A percentile compares a stretch with the other conserved stretches of the same genome.
phyloP scores from a whole-genome alignment of 108 stramenopile species.

The Pseudonitzschia multistriata region DNA sequence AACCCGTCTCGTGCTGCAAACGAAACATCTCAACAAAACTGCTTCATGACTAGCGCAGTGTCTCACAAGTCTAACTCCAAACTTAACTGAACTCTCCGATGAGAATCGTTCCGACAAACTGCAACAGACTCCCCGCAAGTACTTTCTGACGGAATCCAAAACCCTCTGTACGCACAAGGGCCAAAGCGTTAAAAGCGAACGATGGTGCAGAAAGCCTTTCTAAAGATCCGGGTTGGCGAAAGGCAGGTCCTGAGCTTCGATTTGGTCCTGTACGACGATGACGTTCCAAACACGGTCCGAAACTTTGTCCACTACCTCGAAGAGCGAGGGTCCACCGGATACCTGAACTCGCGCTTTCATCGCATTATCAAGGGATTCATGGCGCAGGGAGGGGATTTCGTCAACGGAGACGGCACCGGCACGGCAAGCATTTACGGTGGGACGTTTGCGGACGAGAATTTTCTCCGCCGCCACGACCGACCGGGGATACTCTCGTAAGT shows the following conservation, averaged over 20 bases:
- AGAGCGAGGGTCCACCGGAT: slow-evolving; percentile 17
- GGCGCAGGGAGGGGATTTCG: slow-evolving; percentile 96
- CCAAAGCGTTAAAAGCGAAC: too few relatives aligned
- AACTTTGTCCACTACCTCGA: slow-evolving; percentile 39
- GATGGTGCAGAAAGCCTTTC: slow-evolving; percentile 32
- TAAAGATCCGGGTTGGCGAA: slow-evolving; percentile 29
- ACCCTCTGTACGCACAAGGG: too few relatives aligned
- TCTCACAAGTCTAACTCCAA: too few relatives aligned
- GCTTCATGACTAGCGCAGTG: too few relatives aligned
- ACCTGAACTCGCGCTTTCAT: slow-evolving; percentile 75
- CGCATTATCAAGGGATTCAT: slow-evolving; percentile 93
- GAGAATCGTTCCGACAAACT: too few relatives aligned
- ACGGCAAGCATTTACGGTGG: slow-evolving; percentile 53
- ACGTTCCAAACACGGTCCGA: slow-evolving; percentile 44
- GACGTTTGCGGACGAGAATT: slow-evolving; percentile 88
- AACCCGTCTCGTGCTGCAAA: too few relatives aligned
- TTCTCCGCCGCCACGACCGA: slow-evolving; percentile 55
- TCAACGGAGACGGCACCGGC: slow-evolving; percentile 86
- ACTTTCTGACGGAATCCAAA: too few relatives aligned
- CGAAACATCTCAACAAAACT: too few relatives aligned
- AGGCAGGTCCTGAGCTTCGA: slow-evolving; percentile 22
- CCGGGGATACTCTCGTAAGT: slow-evolving; percentile 55
- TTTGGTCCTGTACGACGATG: slow-evolving; percentile 37
- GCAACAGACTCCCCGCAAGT: too few relatives aligned
- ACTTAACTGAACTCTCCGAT: too few relatives aligned